Evolutionary conservation across 306 rosid species (phyloP).

Genomic region (Alnus rubra): DNA sequence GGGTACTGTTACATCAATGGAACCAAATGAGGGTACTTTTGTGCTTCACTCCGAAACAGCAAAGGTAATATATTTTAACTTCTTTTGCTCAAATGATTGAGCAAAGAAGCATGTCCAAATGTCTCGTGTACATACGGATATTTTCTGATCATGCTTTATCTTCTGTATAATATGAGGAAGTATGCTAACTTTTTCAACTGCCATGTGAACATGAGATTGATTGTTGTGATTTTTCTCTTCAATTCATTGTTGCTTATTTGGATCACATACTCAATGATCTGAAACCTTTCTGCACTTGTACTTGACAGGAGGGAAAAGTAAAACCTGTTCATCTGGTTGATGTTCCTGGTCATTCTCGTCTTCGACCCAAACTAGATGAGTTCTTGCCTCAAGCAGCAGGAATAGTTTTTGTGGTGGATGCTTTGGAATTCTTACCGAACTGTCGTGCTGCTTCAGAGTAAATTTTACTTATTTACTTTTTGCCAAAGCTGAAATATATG

Average conservation of each 20-base stretch:
- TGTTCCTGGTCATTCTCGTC: slow-evolving; percentile 97
- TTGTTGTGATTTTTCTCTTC: slow-evolving; percentile 16
- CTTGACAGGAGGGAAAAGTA: slow-evolving; percentile 65
- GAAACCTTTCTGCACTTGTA: slow-evolving; percentile 13
- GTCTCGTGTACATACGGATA: background rate
- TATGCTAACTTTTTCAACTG: slow-evolving; percentile 7
- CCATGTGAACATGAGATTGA: slow-evolving; percentile 16
- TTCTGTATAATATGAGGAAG: slow-evolving; percentile 6
- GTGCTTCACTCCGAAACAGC: slow-evolving; percentile 72
- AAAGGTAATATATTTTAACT: slow-evolving; percentile 45
- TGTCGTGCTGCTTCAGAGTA: slow-evolving; percentile 92
- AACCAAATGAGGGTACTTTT: slow-evolving; percentile 85
- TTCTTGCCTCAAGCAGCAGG: slow-evolving; percentile 87
- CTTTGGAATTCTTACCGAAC: slow-evolving; percentile 82
- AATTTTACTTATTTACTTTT: slow-evolving; percentile 11
- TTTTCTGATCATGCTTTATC: slow-evolving; percentile 2
- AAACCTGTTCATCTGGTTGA: slow-evolving; percentile 84
- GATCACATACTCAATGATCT: slow-evolving; percentile 8
- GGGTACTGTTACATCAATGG: slow-evolving; percentile 97
- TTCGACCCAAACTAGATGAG: slow-evolving; percentile 83
- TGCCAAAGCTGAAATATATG: slow-evolving; percentile 7
- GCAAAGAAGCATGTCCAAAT: background rate
- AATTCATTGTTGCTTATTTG: slow-evolving; percentile 2
- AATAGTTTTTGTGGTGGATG: slow-evolving; percentile 80
- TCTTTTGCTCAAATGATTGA: slow-evolving; percentile 3